These are phyloP conservation scores for Novymonas esmeraldas DNA, from an alignment of 208 protist genomes.

Conservation along the genomic window DNA sequence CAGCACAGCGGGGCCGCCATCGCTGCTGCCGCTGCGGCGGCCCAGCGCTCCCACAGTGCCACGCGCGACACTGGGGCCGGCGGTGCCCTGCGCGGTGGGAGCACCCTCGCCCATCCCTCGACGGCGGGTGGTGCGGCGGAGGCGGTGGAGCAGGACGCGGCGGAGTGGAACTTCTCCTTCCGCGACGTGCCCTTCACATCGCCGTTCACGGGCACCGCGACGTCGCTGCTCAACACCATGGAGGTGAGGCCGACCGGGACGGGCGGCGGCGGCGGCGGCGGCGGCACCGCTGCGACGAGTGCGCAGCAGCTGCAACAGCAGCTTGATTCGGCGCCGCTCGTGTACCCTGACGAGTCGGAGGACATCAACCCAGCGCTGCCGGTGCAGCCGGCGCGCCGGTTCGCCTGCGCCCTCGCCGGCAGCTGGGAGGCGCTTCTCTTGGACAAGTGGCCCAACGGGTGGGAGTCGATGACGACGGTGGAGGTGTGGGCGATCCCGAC, in stretches of 20 bases:
- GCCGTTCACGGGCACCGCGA: not conserved
- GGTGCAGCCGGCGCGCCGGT: slow-evolving; percentile 47
- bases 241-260: not conserved
- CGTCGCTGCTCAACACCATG: not conserved
- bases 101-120: not conserved
- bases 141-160: not conserved
- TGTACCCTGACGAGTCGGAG: slow-evolving; percentile 65
- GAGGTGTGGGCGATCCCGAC: slow-evolving; percentile 82
- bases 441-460: slow-evolving; percentile 90
- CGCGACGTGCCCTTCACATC: not conserved
- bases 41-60: not conserved
- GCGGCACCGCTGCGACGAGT: not conserved
- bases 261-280: not conserved
- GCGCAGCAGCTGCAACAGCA: slow-evolving; percentile 16
- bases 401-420: slow-evolving; percentile 67
- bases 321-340: slow-evolving; percentile 12
- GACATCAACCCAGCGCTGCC: slow-evolving; percentile 82
- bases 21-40: not conserved
- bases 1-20: not conserved
- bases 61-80: not conserved
- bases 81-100: no score
- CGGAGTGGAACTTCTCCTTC: slow-evolving; percentile 30
- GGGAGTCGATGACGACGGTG: slow-evolving; percentile 77
- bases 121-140: not conserved
- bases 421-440: slow-evolving; percentile 85